Conservation (phyloP, 2,329 filamentous ascomycete genomes). For the Nothomitra cinnamomea region DNA sequence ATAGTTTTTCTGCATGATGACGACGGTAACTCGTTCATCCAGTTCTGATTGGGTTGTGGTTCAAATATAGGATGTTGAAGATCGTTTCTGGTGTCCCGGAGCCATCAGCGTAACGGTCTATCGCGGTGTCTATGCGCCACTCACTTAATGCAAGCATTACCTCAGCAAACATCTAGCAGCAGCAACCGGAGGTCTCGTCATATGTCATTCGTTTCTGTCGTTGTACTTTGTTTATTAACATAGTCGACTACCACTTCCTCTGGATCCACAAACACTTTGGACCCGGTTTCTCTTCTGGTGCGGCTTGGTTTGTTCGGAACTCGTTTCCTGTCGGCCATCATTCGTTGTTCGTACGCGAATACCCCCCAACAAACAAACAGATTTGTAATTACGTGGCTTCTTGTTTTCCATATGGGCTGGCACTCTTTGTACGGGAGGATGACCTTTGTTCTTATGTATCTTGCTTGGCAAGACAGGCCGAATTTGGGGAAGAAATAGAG, state of each 20-base stretch:
- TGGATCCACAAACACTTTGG: too few relatives aligned
- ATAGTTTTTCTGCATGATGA: too few relatives aligned
- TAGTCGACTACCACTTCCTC: not conserved
- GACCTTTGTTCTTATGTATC: not conserved
- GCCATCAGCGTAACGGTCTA: not conserved
- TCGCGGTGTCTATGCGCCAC: not conserved
- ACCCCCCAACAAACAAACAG: not conserved
- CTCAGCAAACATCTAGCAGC: too few relatives aligned
- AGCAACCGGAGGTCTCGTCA: too few relatives aligned
- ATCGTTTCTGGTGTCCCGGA: not conserved
- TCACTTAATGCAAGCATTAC: not conserved
- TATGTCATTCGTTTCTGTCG: too few relatives aligned
- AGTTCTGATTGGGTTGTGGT: not conserved
- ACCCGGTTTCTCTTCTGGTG: too few relatives aligned
- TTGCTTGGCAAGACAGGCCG: not conserved
- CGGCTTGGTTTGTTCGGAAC: too few relatives aligned
- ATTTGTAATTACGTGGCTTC: not conserved
- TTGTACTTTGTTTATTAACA: not conserved
- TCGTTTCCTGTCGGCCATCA: not conserved
- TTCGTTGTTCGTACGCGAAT: not conserved
- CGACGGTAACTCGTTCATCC: too few relatives aligned
- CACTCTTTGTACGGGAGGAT: not conserved
- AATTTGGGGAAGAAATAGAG: too few relatives aligned
- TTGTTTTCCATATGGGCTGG: not conserved
- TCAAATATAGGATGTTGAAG: conserved; percentile 1